Base-by-base conservation (phyloP, 306 rosid species). In the Oemleria cerasiformis region DNA sequence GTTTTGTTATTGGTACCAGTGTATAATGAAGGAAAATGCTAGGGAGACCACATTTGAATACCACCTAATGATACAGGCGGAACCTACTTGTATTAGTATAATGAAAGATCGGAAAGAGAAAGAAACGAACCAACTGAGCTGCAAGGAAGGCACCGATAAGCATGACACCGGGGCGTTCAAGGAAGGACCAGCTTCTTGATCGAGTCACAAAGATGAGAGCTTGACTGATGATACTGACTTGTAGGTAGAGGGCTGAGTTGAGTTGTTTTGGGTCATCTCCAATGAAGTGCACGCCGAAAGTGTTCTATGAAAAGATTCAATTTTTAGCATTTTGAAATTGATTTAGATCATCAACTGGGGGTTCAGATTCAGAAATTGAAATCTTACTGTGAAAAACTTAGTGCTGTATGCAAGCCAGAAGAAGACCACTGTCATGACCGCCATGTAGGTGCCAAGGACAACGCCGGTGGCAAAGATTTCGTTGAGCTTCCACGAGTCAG, bases 401-500 rank as follows among this genome's bases (percentile, higher is more conserved):
- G 92, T 79, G 81, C 82, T 83, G 23, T 80, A 80, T 23, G 83
- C 78, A 15, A 92, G 84, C 85, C 76, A 88, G 84, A 92, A 92
- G 90, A 92, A 92, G 68, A 86, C 61, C 3, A 77, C 96, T 10
- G 96, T 86, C 79, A 86, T 82, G 77, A 92, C n/a, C 58, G 98
- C 96, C 96, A 90, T 82, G 91, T 92, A 92, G 73, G 92, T 30
- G 44, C 98, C 98, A 43, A 92, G 96, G 70, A 92, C 85, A 65
- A 90, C 4, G 14, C 98, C 98, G 0, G 96, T 92, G 36, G 88
- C 91, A 21, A 92, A 92, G 57, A 92, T 92, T 75, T 92, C 98
- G 20, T 88, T 84, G 36, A 92, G 96, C 78, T 90, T 92, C 98
- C 98, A 92, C 73, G 98, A 92, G 73, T 92, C 98, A 5, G 98